Evolutionary conservation across 2,329 filamentous ascomycete species (phyloP).

Genomic region (Arthroderma sp.): DNA sequence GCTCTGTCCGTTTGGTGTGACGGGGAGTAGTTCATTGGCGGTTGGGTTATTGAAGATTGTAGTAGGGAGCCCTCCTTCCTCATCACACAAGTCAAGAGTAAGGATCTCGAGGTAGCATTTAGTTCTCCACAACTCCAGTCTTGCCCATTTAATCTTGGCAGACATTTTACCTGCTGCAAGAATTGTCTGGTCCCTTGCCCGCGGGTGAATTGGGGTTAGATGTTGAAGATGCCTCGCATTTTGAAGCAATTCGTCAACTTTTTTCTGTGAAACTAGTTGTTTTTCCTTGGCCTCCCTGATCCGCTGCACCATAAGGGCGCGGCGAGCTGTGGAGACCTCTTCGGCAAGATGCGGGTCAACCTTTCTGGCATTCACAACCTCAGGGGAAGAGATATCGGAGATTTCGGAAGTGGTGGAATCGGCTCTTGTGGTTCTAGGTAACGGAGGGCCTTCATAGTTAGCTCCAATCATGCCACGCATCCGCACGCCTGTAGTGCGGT

Average conservation of each 20-base stretch:
- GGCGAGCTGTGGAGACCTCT: conserved; percentile 70
- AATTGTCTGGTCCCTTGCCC: conserved; percentile 76
- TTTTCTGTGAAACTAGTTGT: conserved; percentile 56
- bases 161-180: conserved; percentile 71
- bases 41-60: too few relatives aligned
- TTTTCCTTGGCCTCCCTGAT: conserved; percentile 74
- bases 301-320: conserved; percentile 69
- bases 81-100: conserved; percentile 71
- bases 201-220: conserved; percentile 78
- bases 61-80: conserved; percentile 24
- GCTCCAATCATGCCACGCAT: conserved; percentile 79
- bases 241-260: conserved; percentile 68
- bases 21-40: too few relatives aligned
- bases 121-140: conserved; percentile 83
- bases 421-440: conserved; percentile 57
- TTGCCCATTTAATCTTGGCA: conserved; percentile 83
- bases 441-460: conserved; percentile 58
- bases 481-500: conserved; percentile 77
- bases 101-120: conserved; percentile 86
- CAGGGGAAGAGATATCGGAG: conserved; percentile 53
- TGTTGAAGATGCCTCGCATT: conserved; percentile 86
- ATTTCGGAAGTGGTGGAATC: conserved; percentile 42
- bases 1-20: too few relatives aligned
- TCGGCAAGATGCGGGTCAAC: conserved; percentile 73
- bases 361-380: conserved; percentile 59